phyloP scores from a whole-genome alignment of 495 filamentous ascomycete genomes.

The Diplogelasinospora grovesii region DNA sequence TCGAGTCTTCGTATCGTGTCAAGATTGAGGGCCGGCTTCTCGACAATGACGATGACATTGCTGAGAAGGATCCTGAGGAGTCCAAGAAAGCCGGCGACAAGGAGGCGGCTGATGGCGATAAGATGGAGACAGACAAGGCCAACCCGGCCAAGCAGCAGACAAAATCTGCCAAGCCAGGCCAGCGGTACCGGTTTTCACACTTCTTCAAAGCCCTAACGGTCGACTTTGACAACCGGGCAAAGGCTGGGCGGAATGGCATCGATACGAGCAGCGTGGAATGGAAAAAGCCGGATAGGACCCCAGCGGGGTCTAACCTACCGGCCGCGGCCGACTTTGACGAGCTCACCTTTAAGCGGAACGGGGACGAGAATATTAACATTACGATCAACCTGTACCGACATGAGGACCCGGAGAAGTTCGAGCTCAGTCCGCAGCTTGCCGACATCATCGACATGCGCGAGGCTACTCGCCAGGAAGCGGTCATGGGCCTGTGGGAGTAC shows the following conservation, averaged over 20 bases:
- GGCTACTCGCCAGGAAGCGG: constrained; percentile 76
- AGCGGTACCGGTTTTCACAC: constrained; percentile 68
- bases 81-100: constrained; percentile 30
- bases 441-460: constrained; percentile 82
- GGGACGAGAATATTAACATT: constrained; percentile 88
- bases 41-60: constrained; percentile 62
- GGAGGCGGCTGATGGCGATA: constrained; percentile 42
- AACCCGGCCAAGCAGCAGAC: constrained; percentile 40
- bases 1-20: constrained; percentile 72
- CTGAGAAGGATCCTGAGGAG: constrained; percentile 51
- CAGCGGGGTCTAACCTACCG: constrained; percentile 44
- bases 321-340: constrained; percentile 76
- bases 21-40: constrained; percentile 90
- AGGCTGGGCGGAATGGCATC: constrained; percentile 40
- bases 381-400: constrained; percentile 81
- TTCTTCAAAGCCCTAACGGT: constrained; percentile 91
- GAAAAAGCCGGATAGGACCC: constrained; percentile 59
- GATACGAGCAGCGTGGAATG: constrained; percentile 60
- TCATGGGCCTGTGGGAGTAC: constrained; percentile 94
- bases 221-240: constrained; percentile 70
- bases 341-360: constrained; percentile 81
- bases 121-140: constrained; percentile 63
- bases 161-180: constrained; percentile 34
- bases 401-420: constrained; percentile 78
- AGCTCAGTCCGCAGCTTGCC: constrained; percentile 66